Base-by-base conservation (phyloP, 1,139 yeast genomes). In the Scheffersomyces cryptocercus region DNA sequence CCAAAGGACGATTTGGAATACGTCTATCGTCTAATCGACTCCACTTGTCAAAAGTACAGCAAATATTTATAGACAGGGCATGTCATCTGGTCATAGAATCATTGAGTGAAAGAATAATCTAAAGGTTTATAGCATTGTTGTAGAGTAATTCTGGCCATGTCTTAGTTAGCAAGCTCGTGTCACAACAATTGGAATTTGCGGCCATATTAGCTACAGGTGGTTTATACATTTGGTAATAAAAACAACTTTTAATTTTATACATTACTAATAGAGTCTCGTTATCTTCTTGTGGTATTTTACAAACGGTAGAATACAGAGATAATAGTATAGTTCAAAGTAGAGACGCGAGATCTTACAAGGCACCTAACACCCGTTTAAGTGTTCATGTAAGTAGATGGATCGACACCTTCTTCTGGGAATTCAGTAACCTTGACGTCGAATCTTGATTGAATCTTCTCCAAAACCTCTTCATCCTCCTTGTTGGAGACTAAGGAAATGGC, bases 361-460 rank as follows among this genome's bases (percentile, higher is more conserved):
- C 48, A 42, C 43, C 45, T 24, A 24, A 24, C 10, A 13, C 26
- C 38, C 37, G 38, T 42, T 54, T 77, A 91, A 57, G 96, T 88
- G 83, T 91, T 93, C 96, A 93, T 90, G 75, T 93, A 93, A 59
- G 97, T 89, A 48, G 97, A 85, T 58, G 98, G 93, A 68, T 93
- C 99, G 61, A 93, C 91, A 69, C 98, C 98, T 68, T 89, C 98
- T 65, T 87, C 98, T 51, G 99, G 99, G 84, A 89, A 91, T 57
- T 87, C 95, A 51, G 90, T 78, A 62, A 91, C 84, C 75, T 90
- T 88, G 56, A 93, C 99, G 68, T 93, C 98, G 72, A 93, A 93
- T 73, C 99, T 85, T 58, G 90, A 95, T 78, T 93, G 99, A 61
- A 93, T 93, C 75, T 89, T 87, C 62, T 82, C 89, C 68, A 95